Evolutionary conservation across 441 rosid species (phyloP).

Genomic region (Geranium incanum): DNA sequence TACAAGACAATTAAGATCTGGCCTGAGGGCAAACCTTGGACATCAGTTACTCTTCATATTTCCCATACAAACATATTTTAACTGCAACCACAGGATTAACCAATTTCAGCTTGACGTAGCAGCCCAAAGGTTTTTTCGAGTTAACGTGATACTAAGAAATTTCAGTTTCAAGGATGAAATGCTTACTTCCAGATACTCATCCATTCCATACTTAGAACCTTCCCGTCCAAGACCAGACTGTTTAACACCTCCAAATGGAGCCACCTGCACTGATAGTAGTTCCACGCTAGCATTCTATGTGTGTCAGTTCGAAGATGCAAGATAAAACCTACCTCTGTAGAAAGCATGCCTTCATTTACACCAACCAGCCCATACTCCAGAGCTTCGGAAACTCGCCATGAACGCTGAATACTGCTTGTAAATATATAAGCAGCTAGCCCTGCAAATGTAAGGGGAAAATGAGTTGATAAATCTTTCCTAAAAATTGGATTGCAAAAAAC

Average conservation of each 20-base stretch:
- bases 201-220: constrained; percentile 94
- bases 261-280: constrained; percentile 49
- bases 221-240: constrained; percentile 97
- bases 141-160: not conserved
- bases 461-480: constrained; percentile 1
- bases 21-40: not conserved
- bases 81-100: constrained; percentile 16
- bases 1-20: not conserved
- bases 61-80: constrained; percentile 27
- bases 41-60: constrained; percentile 18
- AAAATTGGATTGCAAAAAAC: not conserved
- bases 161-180: not conserved
- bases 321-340: constrained; percentile 58
- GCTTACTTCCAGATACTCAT: constrained; percentile 80
- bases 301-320: not conserved
- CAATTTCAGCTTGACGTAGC: not conserved
- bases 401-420: constrained; percentile 71
- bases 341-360: constrained; percentile 82
- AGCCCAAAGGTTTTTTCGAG: not conserved
- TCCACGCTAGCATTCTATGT: constrained; percentile 8
- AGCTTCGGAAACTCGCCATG: constrained; percentile 94
- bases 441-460: constrained; percentile 28
- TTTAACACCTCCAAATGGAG: constrained; percentile 94
- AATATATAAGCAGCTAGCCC: constrained; percentile 96
- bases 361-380: constrained; percentile 88